Percentiles rank a stretch among this genome's conserved stretches.
Conservation (phyloP, 1,284 basidiomycete species). For the Apiotrichum mycotoxinovorans region DNA sequence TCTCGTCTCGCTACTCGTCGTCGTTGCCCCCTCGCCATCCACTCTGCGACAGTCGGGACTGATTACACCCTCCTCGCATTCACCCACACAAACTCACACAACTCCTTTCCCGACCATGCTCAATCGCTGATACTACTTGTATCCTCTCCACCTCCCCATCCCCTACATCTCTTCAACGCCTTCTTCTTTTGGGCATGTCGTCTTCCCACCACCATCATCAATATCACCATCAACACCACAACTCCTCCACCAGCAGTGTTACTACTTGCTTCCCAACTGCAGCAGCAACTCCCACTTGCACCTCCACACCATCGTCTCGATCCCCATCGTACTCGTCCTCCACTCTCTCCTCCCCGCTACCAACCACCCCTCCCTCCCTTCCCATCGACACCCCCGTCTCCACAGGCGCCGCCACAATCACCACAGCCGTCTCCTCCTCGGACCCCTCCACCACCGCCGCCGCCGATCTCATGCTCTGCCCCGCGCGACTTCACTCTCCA, state of each 20-base stretch:
- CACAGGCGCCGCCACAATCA: neutral
- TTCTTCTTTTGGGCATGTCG: neutral
- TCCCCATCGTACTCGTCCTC: neutral
- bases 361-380: neutral
- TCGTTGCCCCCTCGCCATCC: too few species aligned
- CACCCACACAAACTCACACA: too few species aligned
- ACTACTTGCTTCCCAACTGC: too few species aligned
- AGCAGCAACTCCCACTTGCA: too few species aligned
- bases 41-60: too few species aligned
- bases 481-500: conserved; percentile 1
- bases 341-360: neutral
- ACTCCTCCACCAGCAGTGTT: neutral
- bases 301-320: neutral
- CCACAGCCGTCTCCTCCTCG: neutral
- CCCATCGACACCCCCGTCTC: neutral
- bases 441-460: neutral
- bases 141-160: neutral
- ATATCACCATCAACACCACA: neutral
- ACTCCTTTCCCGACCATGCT: neutral
- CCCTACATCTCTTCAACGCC: neutral
- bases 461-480: conserved; percentile 12
- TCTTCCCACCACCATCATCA: neutral
- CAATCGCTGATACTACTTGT: neutral
- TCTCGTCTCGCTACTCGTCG: neutral
- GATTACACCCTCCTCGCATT: too few species aligned